phyloP scores from a whole-genome alignment of 257 asterid genomes.

The Solanum pimpinellifolium region DNA sequence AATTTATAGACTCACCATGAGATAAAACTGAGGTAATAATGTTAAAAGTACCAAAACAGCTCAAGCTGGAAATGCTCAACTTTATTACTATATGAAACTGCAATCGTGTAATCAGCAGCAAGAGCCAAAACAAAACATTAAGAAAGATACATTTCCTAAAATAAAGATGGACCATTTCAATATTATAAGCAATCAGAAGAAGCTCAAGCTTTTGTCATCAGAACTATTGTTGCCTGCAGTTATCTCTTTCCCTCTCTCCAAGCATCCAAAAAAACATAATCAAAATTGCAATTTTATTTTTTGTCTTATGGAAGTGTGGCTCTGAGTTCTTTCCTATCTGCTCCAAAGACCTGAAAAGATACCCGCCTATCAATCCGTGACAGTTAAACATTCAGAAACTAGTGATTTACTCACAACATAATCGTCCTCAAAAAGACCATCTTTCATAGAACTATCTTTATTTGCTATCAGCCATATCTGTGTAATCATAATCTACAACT shows the following conservation, averaged over 20 bases:
- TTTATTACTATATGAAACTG: not conserved
- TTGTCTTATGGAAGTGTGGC: slow-evolving; percentile 53
- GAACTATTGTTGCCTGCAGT: not conserved
- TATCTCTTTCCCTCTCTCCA: not conserved
- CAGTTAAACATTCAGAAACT: not conserved
- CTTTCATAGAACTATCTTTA: not conserved
- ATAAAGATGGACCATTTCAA: not conserved
- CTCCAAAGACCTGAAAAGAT: slow-evolving; percentile 64
- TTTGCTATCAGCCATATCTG: not conserved
- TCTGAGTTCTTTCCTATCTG: slow-evolving; percentile 76
- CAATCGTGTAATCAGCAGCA: not conserved
- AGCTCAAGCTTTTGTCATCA: not conserved
- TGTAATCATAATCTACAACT: not conserved
- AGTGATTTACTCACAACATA: not conserved
- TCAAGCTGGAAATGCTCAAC: not conserved
- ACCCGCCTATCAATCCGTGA: not conserved
- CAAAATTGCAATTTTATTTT: not conserved
- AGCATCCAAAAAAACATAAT: not conserved
- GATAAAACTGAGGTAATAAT: not conserved
- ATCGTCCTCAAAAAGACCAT: not conserved
- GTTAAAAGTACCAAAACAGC: not conserved
- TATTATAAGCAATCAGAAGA: not conserved
- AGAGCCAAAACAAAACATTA: not conserved
- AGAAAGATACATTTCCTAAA: not conserved
- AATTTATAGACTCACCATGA: not conserved